Conservation (phyloP, 768 basidiomycete genomes). For the Ramaria rubella region DNA sequence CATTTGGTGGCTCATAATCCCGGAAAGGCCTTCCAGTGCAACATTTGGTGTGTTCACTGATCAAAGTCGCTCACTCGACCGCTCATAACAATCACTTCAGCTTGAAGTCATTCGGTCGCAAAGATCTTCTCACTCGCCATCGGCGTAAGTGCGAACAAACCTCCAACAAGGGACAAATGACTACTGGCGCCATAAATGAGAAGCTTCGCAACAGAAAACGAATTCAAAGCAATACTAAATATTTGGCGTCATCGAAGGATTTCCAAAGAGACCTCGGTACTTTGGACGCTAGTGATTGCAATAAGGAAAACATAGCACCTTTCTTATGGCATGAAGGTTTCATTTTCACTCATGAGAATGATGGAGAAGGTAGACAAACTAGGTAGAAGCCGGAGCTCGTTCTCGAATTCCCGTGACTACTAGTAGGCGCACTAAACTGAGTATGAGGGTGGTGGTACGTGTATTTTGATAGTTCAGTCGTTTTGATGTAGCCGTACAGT, state of each 20-base stretch:
- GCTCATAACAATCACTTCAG: not conserved
- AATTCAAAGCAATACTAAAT: not conserved
- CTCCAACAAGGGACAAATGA: not conserved
- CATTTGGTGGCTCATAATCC: constrained; percentile 1
- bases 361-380: too few relatives aligned
- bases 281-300: not conserved
- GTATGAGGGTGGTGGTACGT: too few relatives aligned
- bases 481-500: too few relatives aligned
- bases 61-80: not conserved
- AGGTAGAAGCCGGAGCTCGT: too few relatives aligned
- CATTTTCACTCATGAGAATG: not conserved
- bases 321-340: too few relatives aligned
- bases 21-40: not conserved
- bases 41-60: not conserved
- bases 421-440: too few relatives aligned
- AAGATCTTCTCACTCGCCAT: not conserved
- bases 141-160: not conserved
- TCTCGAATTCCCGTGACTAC: too few relatives aligned
- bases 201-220: not conserved
- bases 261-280: not conserved
- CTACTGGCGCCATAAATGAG: not conserved
- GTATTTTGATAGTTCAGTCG: too few relatives aligned
- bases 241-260: not conserved
- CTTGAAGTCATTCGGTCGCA: not conserved
- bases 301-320: not conserved